A percentile compares a stretch with the other conserved stretches of the same genome.
Conservation (phyloP, 352 stramenopile genomes). For the Phytophthora pluvialis region DNA sequence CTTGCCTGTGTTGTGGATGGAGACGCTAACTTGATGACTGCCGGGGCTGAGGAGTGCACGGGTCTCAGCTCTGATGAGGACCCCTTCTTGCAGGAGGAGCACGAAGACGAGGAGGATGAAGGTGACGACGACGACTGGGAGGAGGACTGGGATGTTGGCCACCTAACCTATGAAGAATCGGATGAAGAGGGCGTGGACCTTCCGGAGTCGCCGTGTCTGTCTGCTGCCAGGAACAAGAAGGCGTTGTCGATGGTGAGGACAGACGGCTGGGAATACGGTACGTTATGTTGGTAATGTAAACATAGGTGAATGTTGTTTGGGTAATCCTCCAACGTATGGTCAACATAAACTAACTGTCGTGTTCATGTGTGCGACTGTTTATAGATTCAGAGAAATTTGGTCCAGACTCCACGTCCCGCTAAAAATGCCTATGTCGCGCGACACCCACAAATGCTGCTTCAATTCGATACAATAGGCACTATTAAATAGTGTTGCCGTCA, state of each 20-base stretch:
- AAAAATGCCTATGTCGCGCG: too few relatives aligned
- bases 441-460: too few relatives aligned
- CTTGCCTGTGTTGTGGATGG: too few relatives aligned
- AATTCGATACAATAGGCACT: too few relatives aligned
- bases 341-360: too few relatives aligned
- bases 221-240: background rate
- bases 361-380: too few relatives aligned
- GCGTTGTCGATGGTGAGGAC: background rate
- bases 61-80: too few relatives aligned
- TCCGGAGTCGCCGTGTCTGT: background rate
- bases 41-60: too few relatives aligned
- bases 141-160: background rate
- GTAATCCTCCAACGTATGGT: background rate
- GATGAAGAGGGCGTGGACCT: background rate
- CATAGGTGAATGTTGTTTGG: background rate
- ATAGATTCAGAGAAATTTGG: background rate
- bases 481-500: too few relatives aligned
- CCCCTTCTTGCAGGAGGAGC: too few relatives aligned
- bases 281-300: background rate
- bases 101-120: too few relatives aligned
- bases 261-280: background rate
- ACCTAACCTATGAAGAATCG: background rate
- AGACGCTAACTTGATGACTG: too few relatives aligned
- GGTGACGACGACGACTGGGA: background rate
- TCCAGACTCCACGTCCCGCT: background rate